These are phyloP conservation scores for Pseudonitzschia pungens DNA, from an alignment of 108 stramenopile genomes.

Conservation along the genomic window DNA sequence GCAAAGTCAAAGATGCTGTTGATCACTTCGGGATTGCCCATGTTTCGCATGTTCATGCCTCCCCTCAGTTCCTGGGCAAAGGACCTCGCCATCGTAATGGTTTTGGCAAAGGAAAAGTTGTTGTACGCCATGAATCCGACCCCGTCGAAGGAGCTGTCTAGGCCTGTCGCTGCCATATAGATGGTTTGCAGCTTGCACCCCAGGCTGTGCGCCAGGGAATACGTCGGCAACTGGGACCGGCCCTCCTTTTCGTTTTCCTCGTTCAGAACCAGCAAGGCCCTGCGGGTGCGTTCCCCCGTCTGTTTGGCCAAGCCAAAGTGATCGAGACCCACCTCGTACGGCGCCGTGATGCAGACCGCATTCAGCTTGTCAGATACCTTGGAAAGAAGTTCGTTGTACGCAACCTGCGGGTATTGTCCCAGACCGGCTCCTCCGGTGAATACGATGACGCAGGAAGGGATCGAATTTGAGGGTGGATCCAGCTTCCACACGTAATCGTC, in stretches of 20 bases:
- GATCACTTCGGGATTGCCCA: constrained; percentile 33
- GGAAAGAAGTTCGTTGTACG: constrained; percentile 62
- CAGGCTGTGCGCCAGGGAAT: constrained; percentile 65
- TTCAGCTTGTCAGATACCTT: constrained; percentile 54
- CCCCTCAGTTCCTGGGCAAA: constrained; percentile 65
- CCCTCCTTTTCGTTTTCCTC: constrained; percentile 42
- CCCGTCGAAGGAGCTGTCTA: constrained; percentile 53
- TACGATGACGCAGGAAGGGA: constrained; percentile 75
- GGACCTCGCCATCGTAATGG: constrained; percentile 57
- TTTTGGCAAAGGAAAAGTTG: constrained; percentile 76
- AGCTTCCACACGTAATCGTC: constrained; percentile 70
- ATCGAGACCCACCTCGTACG: constrained; percentile 74
- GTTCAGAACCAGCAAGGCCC: constrained; percentile 60
- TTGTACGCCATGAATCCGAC: constrained; percentile 76
- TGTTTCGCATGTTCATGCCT: constrained; percentile 10
- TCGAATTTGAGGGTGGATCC: constrained; percentile 55
- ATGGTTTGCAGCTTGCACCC: constrained; percentile 74
- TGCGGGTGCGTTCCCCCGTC: constrained; percentile 57
- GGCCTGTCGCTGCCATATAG: constrained; percentile 67
- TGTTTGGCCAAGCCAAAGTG: constrained; percentile 70
- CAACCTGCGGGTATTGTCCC: constrained; percentile 81
- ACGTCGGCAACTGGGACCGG: constrained; percentile 49
- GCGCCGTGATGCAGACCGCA: constrained; percentile 72
- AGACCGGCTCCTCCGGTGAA: constrained; percentile 82
- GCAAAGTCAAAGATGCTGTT: constrained; percentile 67